Evolutionary conservation across 1,284 basidiomycete genomes (phyloP), one percentile per base, ranked within the genome.

Genomic region (Vanrija pseudolonga): DNA sequence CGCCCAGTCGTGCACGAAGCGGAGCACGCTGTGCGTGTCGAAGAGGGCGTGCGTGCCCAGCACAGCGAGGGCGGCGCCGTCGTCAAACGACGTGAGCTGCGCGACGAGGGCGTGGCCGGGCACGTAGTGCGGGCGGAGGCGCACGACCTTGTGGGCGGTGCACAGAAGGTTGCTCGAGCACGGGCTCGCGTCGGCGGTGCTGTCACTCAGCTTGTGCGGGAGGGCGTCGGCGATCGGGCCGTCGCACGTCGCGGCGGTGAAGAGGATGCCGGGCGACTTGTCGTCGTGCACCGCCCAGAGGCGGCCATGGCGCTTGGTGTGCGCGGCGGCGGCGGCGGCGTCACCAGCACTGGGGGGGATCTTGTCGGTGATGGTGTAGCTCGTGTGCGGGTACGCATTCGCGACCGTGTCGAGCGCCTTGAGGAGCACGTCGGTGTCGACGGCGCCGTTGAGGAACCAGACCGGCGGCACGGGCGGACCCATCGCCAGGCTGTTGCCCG

Each of bases 1-100:
- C 6, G 76, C 68, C 79, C 79, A 80, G 57, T 78, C 76, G 28
- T 67, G 64, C 18, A 74, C 65, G 56, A 80, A 79, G 12, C 64
- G 66, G 11, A 69, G 54, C 39, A n/a, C n/a, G n/a, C n/a, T n/a
- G n/a, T n/a, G n/a, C n/a, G n/a, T n/a, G n/a, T n/a, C n/a, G n/a
- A n/a, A n/a, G n/a, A 80, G 56, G 0, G 74, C 65, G 37, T 76
- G 79, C 9, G 72, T 68, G 19, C 77, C 56, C 56, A 76, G 73
- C 15, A 78, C 45, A 4, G 69, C 74, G 19, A 80, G 62, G 4
- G 66, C 64, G 0, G 57, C 61, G 4, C 62, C 61, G 26, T 49
- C 36, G 1, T 47, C 46, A 49, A 79, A 76, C 3, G 55, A 60
- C 7, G 78, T 80, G 42, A 79, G 42, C 54, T 79, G 78, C 4